Conservation (phyloP, 192 early-diverging fungal genomes). For the Hyaloraphidium curvatum region DNA sequence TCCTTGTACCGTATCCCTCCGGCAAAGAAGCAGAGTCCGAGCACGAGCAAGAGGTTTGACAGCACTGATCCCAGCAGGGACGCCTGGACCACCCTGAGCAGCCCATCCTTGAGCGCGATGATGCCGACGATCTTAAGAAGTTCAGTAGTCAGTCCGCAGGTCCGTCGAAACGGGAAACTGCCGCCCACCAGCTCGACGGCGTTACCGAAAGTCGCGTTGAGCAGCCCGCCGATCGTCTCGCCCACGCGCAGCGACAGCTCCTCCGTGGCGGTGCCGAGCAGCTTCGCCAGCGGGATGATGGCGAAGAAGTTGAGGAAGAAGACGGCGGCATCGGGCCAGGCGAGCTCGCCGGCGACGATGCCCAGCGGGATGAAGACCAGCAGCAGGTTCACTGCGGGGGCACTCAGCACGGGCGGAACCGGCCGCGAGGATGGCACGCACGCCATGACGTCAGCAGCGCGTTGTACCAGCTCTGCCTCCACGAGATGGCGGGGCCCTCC, state of each 20-base stretch:
- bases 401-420: too few species aligned
- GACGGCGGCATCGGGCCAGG: slow-evolving; percentile 38
- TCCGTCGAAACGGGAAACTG: neutral
- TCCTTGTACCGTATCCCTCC: slow-evolving; percentile 60
- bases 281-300: slow-evolving; percentile 71
- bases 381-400: slow-evolving; percentile 52
- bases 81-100: slow-evolving; percentile 70
- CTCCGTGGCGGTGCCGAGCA: slow-evolving; percentile 76
- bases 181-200: slow-evolving; percentile 45
- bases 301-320: slow-evolving; percentile 67
- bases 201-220: slow-evolving; percentile 69
- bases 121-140: slow-evolving; percentile 44
- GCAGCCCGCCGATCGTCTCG: slow-evolving; percentile 61
- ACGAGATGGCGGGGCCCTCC: too few species aligned
- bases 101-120: slow-evolving; percentile 56
- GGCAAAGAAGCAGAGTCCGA: slow-evolving; percentile 70
- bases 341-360: slow-evolving; percentile 33
- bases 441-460: too few species aligned
- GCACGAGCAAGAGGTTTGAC: slow-evolving; percentile 16
- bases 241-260: slow-evolving; percentile 48
- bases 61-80: slow-evolving; percentile 71
- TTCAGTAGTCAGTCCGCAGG: neutral
- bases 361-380: slow-evolving; percentile 65
- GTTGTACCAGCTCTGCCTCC: too few species aligned
- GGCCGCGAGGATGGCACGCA: too few species aligned